phyloP scores from a whole-genome alignment of 495 filamentous ascomycete species.

The Aspergillus affinis region DNA sequence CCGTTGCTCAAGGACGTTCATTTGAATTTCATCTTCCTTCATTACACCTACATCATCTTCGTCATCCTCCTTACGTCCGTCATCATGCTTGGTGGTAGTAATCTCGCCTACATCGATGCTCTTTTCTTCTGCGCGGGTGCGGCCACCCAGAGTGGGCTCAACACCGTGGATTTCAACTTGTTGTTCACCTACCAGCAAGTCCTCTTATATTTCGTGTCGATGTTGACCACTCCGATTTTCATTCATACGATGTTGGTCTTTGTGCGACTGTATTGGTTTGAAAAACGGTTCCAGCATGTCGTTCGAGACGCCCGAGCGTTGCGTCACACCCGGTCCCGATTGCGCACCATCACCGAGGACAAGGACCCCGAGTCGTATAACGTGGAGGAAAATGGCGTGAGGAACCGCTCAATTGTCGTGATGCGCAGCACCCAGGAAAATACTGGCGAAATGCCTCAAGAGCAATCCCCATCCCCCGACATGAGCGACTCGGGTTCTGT shows the following conservation, averaged over 20 bases:
- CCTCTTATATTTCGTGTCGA: constrained; percentile 65
- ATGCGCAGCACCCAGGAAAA: constrained; percentile 53
- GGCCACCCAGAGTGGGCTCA: constrained; percentile 88
- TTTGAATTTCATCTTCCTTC: constrained; percentile 82
- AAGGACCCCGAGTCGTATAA: constrained; percentile 44
- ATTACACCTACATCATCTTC: constrained; percentile 80
- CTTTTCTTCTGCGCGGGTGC: constrained; percentile 80
- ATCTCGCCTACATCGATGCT: constrained; percentile 80
- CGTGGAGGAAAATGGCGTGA: constrained; percentile 65
- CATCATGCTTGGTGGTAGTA: constrained; percentile 63
- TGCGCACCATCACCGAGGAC: constrained; percentile 55
- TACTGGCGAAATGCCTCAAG: neutral
- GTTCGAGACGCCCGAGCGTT: constrained; percentile 57
- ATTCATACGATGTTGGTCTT: constrained; percentile 88
- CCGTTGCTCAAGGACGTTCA: constrained; percentile 49
- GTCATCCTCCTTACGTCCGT: constrained; percentile 70
- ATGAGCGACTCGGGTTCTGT: constrained; percentile 27
- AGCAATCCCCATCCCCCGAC: constrained; percentile 13
- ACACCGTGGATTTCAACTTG: constrained; percentile 76
- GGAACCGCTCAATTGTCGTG: constrained; percentile 70
- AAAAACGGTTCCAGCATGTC: constrained; percentile 84
- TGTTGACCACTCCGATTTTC: constrained; percentile 84
- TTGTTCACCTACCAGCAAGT: constrained; percentile 77
- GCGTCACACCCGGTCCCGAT: constrained; percentile 56
- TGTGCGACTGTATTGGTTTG: constrained; percentile 94